Conservation (phyloP, 176 grass and related monocot species). For the Eragrostis curvula region DNA sequence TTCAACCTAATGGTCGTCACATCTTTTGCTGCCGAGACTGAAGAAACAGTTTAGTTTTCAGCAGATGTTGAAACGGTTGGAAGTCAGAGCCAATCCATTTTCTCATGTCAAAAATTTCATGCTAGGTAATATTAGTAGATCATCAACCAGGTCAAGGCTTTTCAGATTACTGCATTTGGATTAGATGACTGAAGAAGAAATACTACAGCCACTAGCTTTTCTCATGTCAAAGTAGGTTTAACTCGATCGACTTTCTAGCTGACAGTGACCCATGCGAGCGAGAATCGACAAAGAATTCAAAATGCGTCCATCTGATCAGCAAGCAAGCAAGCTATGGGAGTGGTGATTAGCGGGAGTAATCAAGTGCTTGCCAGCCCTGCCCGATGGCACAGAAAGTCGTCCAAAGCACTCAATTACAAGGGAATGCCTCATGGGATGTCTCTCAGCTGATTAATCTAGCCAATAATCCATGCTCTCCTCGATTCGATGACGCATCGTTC, state of each 20-base stretch:
- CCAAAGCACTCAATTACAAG: slow-evolving; percentile 37
- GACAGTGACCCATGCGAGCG: slow-evolving; percentile 4
- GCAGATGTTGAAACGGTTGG: slow-evolving; percentile 1
- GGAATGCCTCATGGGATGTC: slow-evolving; percentile 57
- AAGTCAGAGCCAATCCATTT: slow-evolving; percentile 16
- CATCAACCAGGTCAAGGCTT: neutral
- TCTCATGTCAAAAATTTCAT: slow-evolving; percentile 5
- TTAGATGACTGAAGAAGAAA: slow-evolving; percentile 5
- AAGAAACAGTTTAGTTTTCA: neutral
- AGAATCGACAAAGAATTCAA: neutral
- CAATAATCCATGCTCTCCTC: slow-evolving; percentile 23
- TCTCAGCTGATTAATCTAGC: neutral
- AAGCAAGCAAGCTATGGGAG: neutral
- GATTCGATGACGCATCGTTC: neutral
- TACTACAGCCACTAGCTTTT: neutral
- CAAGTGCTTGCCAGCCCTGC: slow-evolving; percentile 20
- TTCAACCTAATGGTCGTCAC: neutral
- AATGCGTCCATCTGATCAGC: neutral
- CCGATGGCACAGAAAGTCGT: slow-evolving; percentile 20
- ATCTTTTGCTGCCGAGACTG: neutral
- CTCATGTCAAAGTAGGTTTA: slow-evolving; percentile 3
- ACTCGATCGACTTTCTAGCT: neutral
- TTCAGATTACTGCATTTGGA: neutral
- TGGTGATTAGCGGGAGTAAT: slow-evolving; percentile 41
- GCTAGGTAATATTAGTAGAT: neutral